A percentile compares a stretch with the other conserved stretches of the same genome.
phyloP scores from a whole-genome alignment of 176 grass and related monocot species.

The Oryza australiensis region DNA sequence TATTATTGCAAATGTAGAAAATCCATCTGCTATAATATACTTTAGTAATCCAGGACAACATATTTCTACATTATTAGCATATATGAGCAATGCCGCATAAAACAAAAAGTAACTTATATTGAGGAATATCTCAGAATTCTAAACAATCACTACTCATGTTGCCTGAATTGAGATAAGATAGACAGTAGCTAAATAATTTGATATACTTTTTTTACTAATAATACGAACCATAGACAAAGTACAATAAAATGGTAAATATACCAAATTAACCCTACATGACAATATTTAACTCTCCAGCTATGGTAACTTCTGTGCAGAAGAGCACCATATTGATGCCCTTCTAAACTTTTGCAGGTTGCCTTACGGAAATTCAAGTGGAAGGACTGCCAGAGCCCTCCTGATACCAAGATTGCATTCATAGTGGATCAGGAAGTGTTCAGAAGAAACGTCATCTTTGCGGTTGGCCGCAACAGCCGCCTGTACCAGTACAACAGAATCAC shows the following conservation, averaged over 20 bases:
- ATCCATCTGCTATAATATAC: neutral
- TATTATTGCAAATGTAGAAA: conserved; percentile 14
- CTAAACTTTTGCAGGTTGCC: conserved; percentile 52
- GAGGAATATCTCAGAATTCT: neutral
- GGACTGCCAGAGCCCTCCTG: conserved; percentile 76
- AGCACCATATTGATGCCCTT: neutral
- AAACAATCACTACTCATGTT: conserved; percentile 20
- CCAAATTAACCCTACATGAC: neutral
- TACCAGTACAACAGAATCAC: conserved; percentile 98
- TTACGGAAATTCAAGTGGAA: conserved; percentile 91
- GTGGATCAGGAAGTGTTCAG: conserved; percentile 87
- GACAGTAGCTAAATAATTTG: neutral
- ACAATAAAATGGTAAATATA: neutral
- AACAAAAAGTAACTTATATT: neutral
- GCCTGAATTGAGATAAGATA: neutral
- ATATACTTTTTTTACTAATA: neutral
- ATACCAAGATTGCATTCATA: conserved; percentile 85
- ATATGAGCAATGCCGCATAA: conserved; percentile 3
- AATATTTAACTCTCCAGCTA: neutral
- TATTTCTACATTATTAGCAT: neutral
- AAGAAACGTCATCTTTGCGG: conserved; percentile 75
- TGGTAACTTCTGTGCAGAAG: neutral
- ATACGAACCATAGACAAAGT: neutral
- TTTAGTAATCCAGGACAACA: conserved; percentile 4
- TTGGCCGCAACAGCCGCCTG: conserved; percentile 62